Percentiles rank a stretch among this genome's conserved stretches.
Conservation (phyloP, 2,329 filamentous ascomycete species). For the Xylaria sp. region DNA sequence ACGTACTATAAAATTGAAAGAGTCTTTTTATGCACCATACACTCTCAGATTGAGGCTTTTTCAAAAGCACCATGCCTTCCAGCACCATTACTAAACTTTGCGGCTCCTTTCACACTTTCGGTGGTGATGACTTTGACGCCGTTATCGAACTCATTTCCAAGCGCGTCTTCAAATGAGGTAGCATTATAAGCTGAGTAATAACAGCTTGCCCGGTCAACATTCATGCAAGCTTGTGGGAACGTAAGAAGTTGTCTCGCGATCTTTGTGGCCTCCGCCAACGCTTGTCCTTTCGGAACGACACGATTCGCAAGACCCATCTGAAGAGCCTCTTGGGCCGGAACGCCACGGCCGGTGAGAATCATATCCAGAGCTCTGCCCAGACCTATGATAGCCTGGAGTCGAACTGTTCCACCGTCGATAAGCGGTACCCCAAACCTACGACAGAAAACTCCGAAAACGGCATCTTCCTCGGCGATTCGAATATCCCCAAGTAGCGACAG, state of each 20-base stretch:
- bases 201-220: slow-evolving; percentile 19
- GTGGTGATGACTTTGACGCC: slow-evolving; percentile 21
- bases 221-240: slow-evolving; percentile 23
- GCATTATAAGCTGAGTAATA: slow-evolving; percentile 26
- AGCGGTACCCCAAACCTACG: slow-evolving; percentile 25
- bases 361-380: slow-evolving; percentile 22
- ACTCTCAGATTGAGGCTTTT: background rate
- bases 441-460: slow-evolving; percentile 25
- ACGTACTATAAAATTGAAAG: background rate
- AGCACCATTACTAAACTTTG: slow-evolving; percentile 19
- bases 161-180: slow-evolving; percentile 22
- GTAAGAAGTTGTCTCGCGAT: slow-evolving; percentile 18
- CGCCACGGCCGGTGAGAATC: slow-evolving; percentile 21
- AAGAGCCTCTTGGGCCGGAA: slow-evolving; percentile 21
- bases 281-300: slow-evolving; percentile 23
- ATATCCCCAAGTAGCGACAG: slow-evolving; percentile 23
- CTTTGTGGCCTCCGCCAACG: slow-evolving; percentile 18
- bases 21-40: background rate
- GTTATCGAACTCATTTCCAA: slow-evolving; percentile 22
- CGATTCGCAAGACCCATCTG: slow-evolving; percentile 28
- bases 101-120: slow-evolving; percentile 21
- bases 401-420: slow-evolving; percentile 25
- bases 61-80: slow-evolving; percentile 16
- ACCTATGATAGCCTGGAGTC: slow-evolving; percentile 22
- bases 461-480: slow-evolving; percentile 25